Base-by-base conservation (phyloP, 306 rosid genomes). In the Medicago arabica region DNA sequence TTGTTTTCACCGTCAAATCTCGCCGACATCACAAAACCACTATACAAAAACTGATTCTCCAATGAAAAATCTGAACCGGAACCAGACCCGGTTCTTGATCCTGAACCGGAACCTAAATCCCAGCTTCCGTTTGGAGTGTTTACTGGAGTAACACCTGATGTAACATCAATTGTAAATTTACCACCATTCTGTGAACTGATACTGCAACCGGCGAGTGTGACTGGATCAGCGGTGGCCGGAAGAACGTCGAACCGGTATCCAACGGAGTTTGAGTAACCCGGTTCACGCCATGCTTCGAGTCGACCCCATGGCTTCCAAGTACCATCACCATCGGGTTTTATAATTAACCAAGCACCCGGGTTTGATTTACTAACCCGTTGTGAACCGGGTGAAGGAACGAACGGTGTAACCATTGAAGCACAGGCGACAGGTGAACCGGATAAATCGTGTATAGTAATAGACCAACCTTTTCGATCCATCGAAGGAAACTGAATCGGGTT, bases 241-340 rank as follows among this genome's bases (percentile, higher is more conserved):
- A 85, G 83, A 14, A 82, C 75, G 9, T 78, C 77, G 19, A 85
- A 85, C 8, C 88, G 83, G 81, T 65, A 85, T 2, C 88, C 88
- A 3, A 85, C 67, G 7, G 79, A 67, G 40, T 78, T 71, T 5
- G 88, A 70, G 57, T 66, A 57, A 55, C 55, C 63, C 3, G 77
- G 82, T 23, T 85, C 79, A 0, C 86, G 83, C 88, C 88, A 85
- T 1, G 88, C 86, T 40, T 85, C 84, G 1, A 85, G 86, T 5
- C 86, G 82, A 6, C 88, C 88, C 88, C 88, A 85, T 0, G 88
- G 88, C 81, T 82, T 85, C 88, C 88, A 85, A 17, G 88, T 82
- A 49, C 88, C 88, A 6, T 85, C 83, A 0, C 84, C 86, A 3
- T 83, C 81, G 67, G 88, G 83, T 15, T 74, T 79, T 69, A 85